Conservation (phyloP, 352 stramenopile genomes). For the Phytophthora uliginosa region DNA sequence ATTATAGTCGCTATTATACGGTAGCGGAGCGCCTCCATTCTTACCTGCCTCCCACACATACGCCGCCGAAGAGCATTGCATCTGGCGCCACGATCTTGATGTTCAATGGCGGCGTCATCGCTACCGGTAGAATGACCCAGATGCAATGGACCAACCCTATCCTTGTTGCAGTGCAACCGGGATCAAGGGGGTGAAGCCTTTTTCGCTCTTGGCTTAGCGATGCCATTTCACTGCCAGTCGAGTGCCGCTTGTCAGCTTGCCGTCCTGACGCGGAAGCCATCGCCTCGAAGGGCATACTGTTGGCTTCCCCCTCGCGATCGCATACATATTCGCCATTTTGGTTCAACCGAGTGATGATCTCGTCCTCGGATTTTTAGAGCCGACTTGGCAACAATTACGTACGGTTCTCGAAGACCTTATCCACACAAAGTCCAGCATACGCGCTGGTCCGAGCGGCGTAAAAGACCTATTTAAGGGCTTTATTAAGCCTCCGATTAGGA, state of each 20-base stretch:
- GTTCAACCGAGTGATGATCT: slow-evolving; percentile 50
- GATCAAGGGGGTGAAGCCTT: neutral
- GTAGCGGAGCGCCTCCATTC: neutral
- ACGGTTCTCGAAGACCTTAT: slow-evolving; percentile 29
- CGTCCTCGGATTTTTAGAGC: slow-evolving; percentile 17
- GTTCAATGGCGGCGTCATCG: slow-evolving; percentile 5
- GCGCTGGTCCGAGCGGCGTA: neutral
- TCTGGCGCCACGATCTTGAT: neutral
- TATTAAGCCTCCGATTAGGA: slow-evolving; percentile 7
- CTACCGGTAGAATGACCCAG: neutral
- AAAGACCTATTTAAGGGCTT: slow-evolving; percentile 5
- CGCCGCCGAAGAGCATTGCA: neutral
- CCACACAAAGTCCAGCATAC: slow-evolving; percentile 8
- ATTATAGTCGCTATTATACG: too few relatives aligned
- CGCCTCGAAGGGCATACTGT: neutral
- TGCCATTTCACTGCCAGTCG: neutral
- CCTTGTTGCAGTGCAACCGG: slow-evolving; percentile 1
- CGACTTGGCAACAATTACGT: slow-evolving; percentile 17
- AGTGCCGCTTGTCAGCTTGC: neutral
- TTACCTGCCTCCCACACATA: neutral
- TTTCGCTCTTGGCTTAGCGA: neutral
- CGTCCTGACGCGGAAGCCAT: neutral
- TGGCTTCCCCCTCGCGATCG: neutral
- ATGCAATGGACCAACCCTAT: slow-evolving; percentile 1
- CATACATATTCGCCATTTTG: slow-evolving; percentile 25